These are phyloP conservation scores for Barnettozyma salicaria DNA, from an alignment of 805 yeast species.

Conservation along the genomic window DNA sequence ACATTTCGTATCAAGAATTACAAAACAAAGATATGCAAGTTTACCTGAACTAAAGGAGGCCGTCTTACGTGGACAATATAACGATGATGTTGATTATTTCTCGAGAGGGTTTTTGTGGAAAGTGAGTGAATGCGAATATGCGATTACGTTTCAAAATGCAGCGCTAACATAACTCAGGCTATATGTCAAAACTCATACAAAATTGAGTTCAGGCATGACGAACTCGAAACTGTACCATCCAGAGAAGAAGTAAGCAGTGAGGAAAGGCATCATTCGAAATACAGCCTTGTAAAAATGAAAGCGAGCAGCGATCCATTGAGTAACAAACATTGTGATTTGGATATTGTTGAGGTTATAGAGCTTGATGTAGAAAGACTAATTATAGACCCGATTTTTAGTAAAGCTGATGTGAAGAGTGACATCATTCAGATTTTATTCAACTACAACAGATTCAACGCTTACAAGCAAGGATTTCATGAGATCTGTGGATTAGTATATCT, in stretches of 20 bases:
- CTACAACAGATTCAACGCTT: slow-evolving; percentile 24
- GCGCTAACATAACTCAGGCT: slow-evolving; percentile 2
- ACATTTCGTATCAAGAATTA: slow-evolving; percentile 9
- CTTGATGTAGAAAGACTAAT: slow-evolving; percentile 25
- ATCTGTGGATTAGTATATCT: slow-evolving; percentile 42
- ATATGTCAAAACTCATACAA: slow-evolving; percentile 21
- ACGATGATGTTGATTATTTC: slow-evolving; percentile 14
- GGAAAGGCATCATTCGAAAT: slow-evolving; percentile 7
- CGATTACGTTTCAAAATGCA: background rate
- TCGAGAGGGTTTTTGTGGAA: slow-evolving; percentile 22
- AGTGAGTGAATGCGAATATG: slow-evolving; percentile 1
- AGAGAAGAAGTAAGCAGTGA: background rate
- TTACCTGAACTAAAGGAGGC: slow-evolving; percentile 17
- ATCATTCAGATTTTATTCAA: slow-evolving; percentile 23
- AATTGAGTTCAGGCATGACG: slow-evolving; percentile 17
- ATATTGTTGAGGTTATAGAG: slow-evolving; percentile 20
- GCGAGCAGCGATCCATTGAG: slow-evolving; percentile 10
- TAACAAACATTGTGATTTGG: slow-evolving; percentile 5
- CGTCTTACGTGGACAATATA: slow-evolving; percentile 22
- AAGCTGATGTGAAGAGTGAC: slow-evolving; percentile 13
- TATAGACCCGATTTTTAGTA: slow-evolving; percentile 22
- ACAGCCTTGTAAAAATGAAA: slow-evolving; percentile 3
- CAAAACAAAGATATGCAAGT: slow-evolving; percentile 17
- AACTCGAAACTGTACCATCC: slow-evolving; percentile 16
- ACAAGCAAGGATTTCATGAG: slow-evolving; percentile 50